A percentile compares a stretch with the other conserved stretches of the same genome.
These are phyloP conservation scores for Vararia minispora DNA, from an alignment of 768 basidiomycete species.

Conservation along the genomic window DNA sequence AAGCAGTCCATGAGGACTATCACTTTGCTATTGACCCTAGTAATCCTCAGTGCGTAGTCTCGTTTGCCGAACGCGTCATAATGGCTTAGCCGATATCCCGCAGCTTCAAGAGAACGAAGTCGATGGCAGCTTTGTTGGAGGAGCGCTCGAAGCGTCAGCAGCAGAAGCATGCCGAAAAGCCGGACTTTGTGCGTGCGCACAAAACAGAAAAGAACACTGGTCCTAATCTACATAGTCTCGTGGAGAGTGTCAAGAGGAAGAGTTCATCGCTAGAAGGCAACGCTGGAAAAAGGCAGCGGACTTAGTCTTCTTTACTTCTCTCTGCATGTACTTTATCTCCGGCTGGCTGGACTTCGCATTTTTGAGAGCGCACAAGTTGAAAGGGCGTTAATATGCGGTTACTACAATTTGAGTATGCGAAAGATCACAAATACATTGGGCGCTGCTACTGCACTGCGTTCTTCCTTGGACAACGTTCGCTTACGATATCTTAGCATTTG, in stretches of 20 bases:
- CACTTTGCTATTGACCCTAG: slow-evolving; percentile 93
- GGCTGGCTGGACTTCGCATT: too few relatives aligned
- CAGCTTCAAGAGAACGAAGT: slow-evolving; percentile 89
- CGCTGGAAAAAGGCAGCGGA: slow-evolving; percentile 28
- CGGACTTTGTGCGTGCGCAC: slow-evolving; percentile 1
- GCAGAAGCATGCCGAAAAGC: slow-evolving; percentile 15
- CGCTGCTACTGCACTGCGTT: too few relatives aligned
- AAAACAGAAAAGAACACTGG: neutral
- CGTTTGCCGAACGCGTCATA: neutral
- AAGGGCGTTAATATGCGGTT: too few relatives aligned
- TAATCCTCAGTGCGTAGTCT: slow-evolving; percentile 72
- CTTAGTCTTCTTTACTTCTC: too few relatives aligned
- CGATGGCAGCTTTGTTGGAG: slow-evolving; percentile 77
- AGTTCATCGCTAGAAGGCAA: slow-evolving; percentile 24
- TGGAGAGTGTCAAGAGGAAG: slow-evolving; percentile 84
- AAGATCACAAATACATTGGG: too few relatives aligned
- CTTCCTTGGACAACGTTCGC: neutral
- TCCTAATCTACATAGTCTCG: slow-evolving; percentile 47
- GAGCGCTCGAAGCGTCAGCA: slow-evolving; percentile 66
- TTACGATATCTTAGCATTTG: slow-evolving; percentile 79
- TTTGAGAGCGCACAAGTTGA: too few relatives aligned
- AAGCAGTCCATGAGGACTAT: slow-evolving; percentile 78
- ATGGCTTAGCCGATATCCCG: slow-evolving; percentile 8
- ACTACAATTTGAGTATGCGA: too few relatives aligned
- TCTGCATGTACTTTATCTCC: too few relatives aligned